Evolutionary conservation across 2,329 filamentous ascomycete genomes (phyloP).

Genomic region (Aureobasidium sp.): DNA sequence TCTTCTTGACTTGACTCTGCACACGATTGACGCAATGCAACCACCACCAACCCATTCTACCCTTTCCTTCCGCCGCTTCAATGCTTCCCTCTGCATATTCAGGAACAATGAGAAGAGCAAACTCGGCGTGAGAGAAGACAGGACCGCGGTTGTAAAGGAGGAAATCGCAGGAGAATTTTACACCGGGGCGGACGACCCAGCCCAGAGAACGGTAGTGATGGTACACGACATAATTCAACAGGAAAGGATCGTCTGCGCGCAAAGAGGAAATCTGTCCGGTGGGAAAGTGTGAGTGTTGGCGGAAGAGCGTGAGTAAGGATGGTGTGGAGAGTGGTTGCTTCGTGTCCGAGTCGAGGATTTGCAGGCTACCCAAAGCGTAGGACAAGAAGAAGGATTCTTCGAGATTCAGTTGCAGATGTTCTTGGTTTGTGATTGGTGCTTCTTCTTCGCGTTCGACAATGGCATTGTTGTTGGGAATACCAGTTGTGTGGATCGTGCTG

Average conservation of each 20-base stretch:
- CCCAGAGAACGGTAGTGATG: conserved; percentile 94
- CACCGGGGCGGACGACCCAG: conserved; percentile 85
- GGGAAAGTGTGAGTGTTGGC: conserved; percentile 21
- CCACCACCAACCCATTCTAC: conserved; percentile 62
- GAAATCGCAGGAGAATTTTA: conserved; percentile 93
- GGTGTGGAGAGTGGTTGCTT: conserved; percentile 33
- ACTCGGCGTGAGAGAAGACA: conserved; percentile 91
- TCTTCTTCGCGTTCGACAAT: background rate
- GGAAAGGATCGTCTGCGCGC: conserved; percentile 70
- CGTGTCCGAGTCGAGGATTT: conserved; percentile 35
- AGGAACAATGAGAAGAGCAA: conserved; percentile 75
- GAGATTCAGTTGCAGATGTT: conserved; percentile 83
- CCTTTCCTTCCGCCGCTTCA: conserved; percentile 38
- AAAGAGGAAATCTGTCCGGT: conserved; percentile 33
- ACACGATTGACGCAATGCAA: conserved; percentile 85
- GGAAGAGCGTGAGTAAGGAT: conserved; percentile 50
- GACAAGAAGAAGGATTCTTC: conserved; percentile 88
- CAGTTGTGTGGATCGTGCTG: background rate
- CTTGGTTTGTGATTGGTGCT: conserved; percentile 42
- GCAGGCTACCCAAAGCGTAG: conserved; percentile 69
- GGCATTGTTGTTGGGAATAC: background rate
- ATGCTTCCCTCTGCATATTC: conserved; percentile 52
- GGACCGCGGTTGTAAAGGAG: conserved; percentile 90
- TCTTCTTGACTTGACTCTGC: conserved; percentile 83
- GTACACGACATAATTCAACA: conserved; percentile 81